Base-by-base conservation (phyloP, 2,329 filamentous ascomycete species). In the Exutisphaerella laricina region DNA sequence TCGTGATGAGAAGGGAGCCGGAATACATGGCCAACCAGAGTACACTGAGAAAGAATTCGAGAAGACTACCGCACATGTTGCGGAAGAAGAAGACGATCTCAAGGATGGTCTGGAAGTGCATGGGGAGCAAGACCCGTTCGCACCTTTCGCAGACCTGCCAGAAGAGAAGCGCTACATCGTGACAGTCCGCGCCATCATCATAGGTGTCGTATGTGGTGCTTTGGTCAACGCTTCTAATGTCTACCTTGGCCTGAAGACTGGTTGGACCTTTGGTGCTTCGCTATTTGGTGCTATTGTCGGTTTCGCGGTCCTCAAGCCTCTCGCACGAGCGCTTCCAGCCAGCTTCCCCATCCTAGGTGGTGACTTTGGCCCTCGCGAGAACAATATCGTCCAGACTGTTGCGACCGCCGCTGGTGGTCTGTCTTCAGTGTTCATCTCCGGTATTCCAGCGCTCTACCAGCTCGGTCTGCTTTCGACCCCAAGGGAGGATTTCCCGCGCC, bases 141-240 rank as follows among this genome's bases (percentile, higher is more conserved):
- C 55, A 9, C 67, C 67, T 1, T 70, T 69, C 54, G 58, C 68
- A 46, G 64, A 68, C 41, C 60, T 70, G 0, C 66, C 66, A 3
- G 61, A 65, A 2, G 68, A 72, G 39, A 68, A 74, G 50, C 56
- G 65, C 9, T 63, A 68, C 49, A 75, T 78, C 38, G 54, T 81
- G 33, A 80, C 77, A 5, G 55, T 75, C 23, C 71, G 78, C 32
- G 76, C 78, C 12, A 62, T 81, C 17, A 43, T 78, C 28, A 64
- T 77, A 23, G 78, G 78, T 33, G 70, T 74, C 41, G 55, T 75
- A 30, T 71, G 78, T 21, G 78, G 78, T 34, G 75, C 72, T 12
- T 67, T 81, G 6, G 76, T 80, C 51, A 79, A 79, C 53, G 75
- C 77, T 7, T 79, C 76, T 45, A 81, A 81, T 56, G 67, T 81